Conservation (phyloP, 257 asterid species). For the Solanum gracilifrons region DNA sequence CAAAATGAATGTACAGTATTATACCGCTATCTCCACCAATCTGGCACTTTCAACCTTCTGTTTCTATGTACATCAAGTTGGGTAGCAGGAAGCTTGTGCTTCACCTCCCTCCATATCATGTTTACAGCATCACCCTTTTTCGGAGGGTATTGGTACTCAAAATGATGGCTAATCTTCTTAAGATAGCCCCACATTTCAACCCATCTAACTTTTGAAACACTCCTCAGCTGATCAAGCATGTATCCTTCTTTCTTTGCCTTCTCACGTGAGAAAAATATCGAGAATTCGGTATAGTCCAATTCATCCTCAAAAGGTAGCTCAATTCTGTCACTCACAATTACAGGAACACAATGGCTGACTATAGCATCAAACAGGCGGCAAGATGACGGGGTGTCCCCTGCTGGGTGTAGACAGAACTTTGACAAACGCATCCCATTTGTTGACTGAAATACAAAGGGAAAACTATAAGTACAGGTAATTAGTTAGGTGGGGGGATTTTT, state of each 20-base stretch:
- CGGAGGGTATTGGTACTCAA: slow-evolving; percentile 67
- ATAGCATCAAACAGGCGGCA: slow-evolving; percentile 95
- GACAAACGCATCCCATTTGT: slow-evolving; percentile 74
- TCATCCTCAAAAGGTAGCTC: slow-evolving; percentile 92
- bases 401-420: slow-evolving; percentile 85
- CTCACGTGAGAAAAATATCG: slow-evolving; percentile 61
- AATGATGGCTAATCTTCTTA: slow-evolving; percentile 59
- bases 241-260: slow-evolving; percentile 58
- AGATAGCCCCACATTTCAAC: slow-evolving; percentile 66
- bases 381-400: slow-evolving; percentile 97
- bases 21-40: slow-evolving; percentile 68
- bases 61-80: slow-evolving; percentile 68
- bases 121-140: slow-evolving; percentile 67
- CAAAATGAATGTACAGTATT: slow-evolving; percentile 27
- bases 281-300: slow-evolving; percentile 78
- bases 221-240: slow-evolving; percentile 51
- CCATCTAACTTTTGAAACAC: slow-evolving; percentile 52
- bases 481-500: not conserved
- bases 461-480: not conserved
- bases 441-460: slow-evolving; percentile 39
- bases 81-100: slow-evolving; percentile 52
- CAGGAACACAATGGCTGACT: slow-evolving; percentile 92
- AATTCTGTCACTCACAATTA: slow-evolving; percentile 73
- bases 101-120: slow-evolving; percentile 90
- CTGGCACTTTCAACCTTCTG: slow-evolving; percentile 74